Evolutionary conservation across 345 rosid species (phyloP).

Genomic region (Eucalyptus erythrocorys): DNA sequence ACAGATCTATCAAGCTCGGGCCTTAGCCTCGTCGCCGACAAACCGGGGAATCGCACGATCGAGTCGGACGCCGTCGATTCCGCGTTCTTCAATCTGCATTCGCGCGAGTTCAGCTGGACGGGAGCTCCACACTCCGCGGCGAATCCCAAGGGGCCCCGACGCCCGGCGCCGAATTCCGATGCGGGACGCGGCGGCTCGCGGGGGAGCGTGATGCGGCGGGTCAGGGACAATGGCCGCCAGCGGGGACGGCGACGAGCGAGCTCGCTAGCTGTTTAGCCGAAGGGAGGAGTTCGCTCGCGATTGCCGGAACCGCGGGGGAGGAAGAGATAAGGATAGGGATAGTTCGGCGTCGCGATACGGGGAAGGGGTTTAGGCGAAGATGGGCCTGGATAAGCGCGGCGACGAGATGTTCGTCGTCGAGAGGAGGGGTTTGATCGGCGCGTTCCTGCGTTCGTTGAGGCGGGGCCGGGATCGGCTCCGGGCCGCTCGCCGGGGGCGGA

Average conservation of each 20-base stretch:
- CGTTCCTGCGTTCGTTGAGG: not conserved
- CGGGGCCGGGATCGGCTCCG: not conserved
- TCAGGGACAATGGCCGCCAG: not conserved
- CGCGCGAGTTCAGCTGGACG: not conserved
- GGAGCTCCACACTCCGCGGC: not conserved
- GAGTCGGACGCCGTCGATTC: not conserved
- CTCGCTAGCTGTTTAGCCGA: not conserved
- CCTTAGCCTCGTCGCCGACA: not conserved
- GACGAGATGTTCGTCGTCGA: not conserved
- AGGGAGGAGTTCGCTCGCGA: not conserved
- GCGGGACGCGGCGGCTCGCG: not conserved
- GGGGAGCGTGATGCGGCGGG: not conserved
- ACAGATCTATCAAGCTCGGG: not conserved
- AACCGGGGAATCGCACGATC: not conserved
- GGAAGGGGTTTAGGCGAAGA: not conserved
- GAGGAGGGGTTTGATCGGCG: not conserved
- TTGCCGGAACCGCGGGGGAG: not conserved
- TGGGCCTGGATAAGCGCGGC: not conserved
- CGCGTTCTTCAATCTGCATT: not conserved
- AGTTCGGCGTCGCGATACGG: not conserved
- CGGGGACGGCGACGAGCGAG: not conserved
- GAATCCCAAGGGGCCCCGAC: not conserved
- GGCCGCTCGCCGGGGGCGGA: not conserved
- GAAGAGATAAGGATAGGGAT: not conserved
- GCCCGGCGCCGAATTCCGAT: not conserved